Percentiles rank a stretch among this genome's conserved stretches.
Conservation (phyloP, 2,329 filamentous ascomycete genomes). For the Aspergillus ibericus region DNA sequence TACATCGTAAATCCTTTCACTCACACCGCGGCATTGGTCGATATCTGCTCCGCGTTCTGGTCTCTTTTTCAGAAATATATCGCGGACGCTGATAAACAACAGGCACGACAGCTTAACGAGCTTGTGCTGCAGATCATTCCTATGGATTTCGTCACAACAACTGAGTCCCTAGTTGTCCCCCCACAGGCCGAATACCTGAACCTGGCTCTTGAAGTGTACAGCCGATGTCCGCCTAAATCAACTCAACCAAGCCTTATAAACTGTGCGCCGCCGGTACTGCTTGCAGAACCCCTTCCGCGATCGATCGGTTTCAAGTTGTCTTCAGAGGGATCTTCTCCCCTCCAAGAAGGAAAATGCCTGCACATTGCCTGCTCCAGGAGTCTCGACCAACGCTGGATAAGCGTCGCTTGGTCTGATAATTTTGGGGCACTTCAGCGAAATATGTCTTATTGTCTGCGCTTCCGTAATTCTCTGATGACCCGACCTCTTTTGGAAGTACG, state of each 20-base stretch:
- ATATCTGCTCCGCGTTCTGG: constrained; percentile 60
- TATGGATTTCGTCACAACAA: constrained; percentile 53
- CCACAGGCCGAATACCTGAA: constrained; percentile 50
- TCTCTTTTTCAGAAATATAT: constrained; percentile 56
- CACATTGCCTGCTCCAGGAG: constrained; percentile 61
- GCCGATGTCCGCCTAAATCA: constrained; percentile 54
- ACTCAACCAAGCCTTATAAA: constrained; percentile 40
- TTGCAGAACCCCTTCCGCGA: constrained; percentile 55
- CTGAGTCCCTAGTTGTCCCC: constrained; percentile 54
- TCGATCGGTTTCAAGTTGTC: constrained; percentile 56
- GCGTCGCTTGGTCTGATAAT: constrained; percentile 60
- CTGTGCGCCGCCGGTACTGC: constrained; percentile 54
- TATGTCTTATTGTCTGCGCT: constrained; percentile 55
- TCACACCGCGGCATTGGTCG: constrained; percentile 45
- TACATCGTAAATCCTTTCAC: constrained; percentile 61
- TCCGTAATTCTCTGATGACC: constrained; percentile 32
- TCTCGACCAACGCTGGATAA: constrained; percentile 58
- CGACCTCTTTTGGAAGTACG: constrained; percentile 51
- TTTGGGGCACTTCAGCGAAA: constrained; percentile 55
- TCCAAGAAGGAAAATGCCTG: constrained; percentile 58
- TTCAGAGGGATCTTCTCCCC: constrained; percentile 54
- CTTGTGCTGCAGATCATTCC: constrained; percentile 61
- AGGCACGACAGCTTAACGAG: constrained; percentile 42
- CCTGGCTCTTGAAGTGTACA: constrained; percentile 59
- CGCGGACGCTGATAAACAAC: constrained; percentile 36